Percentiles rank a stretch among this genome's conserved stretches.
Conservation (phyloP, 2,329 filamentous ascomycete species). For the Didymella segeticola region DNA sequence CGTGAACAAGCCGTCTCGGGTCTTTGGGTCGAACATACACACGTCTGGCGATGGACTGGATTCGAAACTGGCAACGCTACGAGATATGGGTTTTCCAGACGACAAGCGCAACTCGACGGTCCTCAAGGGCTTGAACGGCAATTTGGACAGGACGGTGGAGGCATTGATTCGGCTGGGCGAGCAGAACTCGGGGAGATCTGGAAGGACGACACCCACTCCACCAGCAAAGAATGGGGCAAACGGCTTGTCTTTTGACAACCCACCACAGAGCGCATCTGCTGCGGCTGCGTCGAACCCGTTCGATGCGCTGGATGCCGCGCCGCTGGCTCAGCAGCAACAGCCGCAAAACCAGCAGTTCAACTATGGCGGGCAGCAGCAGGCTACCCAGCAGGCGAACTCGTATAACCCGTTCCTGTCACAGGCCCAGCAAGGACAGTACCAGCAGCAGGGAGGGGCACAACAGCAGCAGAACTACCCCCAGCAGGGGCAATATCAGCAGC, state of each 20-base stretch:
- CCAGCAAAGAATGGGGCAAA: conserved; percentile 58
- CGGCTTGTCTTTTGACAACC: conserved; percentile 53
- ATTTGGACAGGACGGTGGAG: conserved; percentile 85
- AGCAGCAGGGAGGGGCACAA: conserved; percentile 27
- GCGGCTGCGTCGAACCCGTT: conserved; percentile 51
- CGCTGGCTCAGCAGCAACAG: conserved; percentile 37
- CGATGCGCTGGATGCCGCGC: conserved; percentile 50
- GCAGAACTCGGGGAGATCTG: conserved; percentile 38
- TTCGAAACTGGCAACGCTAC: conserved; percentile 75
- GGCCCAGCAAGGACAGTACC: conserved; percentile 37
- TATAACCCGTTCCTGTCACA: conserved; percentile 74
- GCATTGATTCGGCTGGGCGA: conserved; percentile 84
- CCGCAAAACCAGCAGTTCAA: conserved; percentile 42
- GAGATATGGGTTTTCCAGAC: conserved; percentile 92
- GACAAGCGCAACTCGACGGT: conserved; percentile 81
- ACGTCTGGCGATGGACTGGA: conserved; percentile 67
- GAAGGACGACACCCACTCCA: conserved; percentile 57
- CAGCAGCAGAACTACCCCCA: conserved; percentile 28
- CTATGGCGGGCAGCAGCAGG: conserved; percentile 32
- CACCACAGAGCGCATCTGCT: conserved; percentile 35
- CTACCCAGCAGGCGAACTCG: conserved; percentile 50
- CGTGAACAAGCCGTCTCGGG: conserved; percentile 68
- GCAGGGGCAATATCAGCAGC: conserved; percentile 17
- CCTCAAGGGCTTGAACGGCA: conserved; percentile 82
- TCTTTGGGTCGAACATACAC: conserved; percentile 72